Evolutionary conservation across 78 protist species (phyloP).

Genomic region (Dictyostelium capitatum): DNA sequence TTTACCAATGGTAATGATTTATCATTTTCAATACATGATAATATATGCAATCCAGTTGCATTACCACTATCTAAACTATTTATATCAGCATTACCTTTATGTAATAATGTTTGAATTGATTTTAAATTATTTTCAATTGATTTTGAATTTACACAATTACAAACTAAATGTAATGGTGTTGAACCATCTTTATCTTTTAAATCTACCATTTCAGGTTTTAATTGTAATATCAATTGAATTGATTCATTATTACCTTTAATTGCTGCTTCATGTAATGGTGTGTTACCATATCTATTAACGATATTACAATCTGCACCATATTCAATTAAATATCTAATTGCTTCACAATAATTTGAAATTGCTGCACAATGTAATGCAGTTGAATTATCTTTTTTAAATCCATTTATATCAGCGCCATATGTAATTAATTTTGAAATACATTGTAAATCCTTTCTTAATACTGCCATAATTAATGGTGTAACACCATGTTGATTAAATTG

Average conservation of each 20-base stretch:
- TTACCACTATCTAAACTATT: constrained; percentile 40
- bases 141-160: constrained; percentile 12
- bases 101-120: not conserved
- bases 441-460: not conserved
- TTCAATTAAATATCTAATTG: not conserved
- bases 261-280: constrained; percentile 78
- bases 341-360: not conserved
- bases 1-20: not conserved
- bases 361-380: constrained; percentile 66
- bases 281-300: constrained; percentile 41
- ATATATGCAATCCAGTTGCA: constrained; percentile 58
- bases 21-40: constrained; percentile 26
- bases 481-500: constrained; percentile 54
- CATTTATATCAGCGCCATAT: constrained; percentile 47
- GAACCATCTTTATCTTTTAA: constrained; percentile 56
- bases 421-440: constrained; percentile 3
- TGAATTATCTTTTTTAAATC: constrained; percentile 56
- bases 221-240: not conserved
- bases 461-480: constrained; percentile 43
- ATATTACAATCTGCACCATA: not conserved
- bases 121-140: not conserved
- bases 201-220: not conserved
- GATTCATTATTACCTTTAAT: constrained; percentile 30
- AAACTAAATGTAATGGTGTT: constrained; percentile 62
- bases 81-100: constrained; percentile 34